Base-by-base conservation (phyloP, 2,329 filamentous ascomycete species). In the Colletotrichum musae region DNA sequence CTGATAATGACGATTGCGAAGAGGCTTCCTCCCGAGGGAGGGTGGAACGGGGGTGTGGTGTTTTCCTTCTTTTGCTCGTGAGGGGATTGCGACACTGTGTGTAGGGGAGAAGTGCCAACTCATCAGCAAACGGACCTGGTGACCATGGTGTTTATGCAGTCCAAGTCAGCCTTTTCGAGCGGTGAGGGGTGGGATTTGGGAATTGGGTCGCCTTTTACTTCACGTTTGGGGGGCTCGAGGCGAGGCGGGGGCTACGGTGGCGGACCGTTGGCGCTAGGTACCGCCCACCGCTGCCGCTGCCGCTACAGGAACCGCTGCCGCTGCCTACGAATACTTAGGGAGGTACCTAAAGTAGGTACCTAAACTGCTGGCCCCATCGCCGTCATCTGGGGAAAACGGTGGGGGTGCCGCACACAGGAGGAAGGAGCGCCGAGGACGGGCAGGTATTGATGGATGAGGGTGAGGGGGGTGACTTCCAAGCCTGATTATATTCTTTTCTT, bases 81-180 rank as follows among this genome's bases (percentile, higher is more conserved):
- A 61, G 50, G 36, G 36, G 51, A 64, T 57, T 59, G 57, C 53
- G 47, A 69, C 56, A 68, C 54, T 57, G 58, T n/a, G 47, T 21
- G 58, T 60, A 64, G 60, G 48, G 70, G 50, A 57, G 62, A 41
- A 45, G 10, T 71, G 70, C 60, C 70, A 71, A 32, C 70, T 18
- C 70, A 71, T 71, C 70, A 70, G 60, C 3, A 45, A 70, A 50
- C 24, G 41, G 56, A 26, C 70, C 66, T 52, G 70, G 70, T 71
- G 70, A 71, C 70, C 66, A 61, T 57, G 52, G 60, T 60, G 66
- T 57, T 58, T 62, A 71, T 71, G 70, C 70, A 71, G 66, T 61
- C 65, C 67, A 70, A 70, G 68, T 70, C 68, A 70, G 68, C 68
- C 68, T 64, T 53, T 32, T 50, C 63, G 63, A 62, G 68, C 68